Evolutionary conservation across 768 basidiomycete species (phyloP).

Genomic region (Collybia sp.): DNA sequence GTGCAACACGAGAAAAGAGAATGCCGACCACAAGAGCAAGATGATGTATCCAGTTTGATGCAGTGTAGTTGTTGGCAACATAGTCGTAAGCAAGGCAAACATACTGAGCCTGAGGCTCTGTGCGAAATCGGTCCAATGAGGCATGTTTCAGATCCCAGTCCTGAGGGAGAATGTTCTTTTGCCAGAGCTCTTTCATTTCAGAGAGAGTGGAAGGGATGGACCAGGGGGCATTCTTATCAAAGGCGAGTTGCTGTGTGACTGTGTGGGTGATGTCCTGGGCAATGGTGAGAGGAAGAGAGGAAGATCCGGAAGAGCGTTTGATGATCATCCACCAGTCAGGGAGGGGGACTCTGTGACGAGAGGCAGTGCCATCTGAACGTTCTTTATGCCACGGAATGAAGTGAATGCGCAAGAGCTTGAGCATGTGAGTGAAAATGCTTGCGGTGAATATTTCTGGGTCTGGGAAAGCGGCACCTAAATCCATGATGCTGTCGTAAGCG

Average conservation of each 20-base stretch:
- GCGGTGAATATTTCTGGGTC: not conserved
- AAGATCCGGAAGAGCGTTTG: not conserved
- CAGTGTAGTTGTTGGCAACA: not conserved
- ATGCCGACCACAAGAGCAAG: not conserved
- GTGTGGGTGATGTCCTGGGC: not conserved
- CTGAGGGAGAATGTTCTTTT: not conserved
- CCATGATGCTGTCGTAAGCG: not conserved
- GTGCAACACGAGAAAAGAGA: not conserved
- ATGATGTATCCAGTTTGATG: not conserved
- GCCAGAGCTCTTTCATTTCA: not conserved
- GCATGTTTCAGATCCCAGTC: not conserved
- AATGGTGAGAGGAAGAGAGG: not conserved
- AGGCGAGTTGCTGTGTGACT: not conserved
- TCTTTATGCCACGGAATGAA: conserved; percentile 3
- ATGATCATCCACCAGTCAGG: not conserved
- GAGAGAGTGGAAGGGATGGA: not conserved
- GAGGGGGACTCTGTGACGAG: not conserved
- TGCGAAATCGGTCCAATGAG: not conserved
- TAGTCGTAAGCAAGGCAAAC: not conserved
- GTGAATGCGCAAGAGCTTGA: not conserved
- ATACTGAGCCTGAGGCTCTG: not conserved
- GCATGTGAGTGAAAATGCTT: not conserved
- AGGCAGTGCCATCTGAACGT: not conserved
- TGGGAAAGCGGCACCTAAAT: not conserved
- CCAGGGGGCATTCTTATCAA: not conserved